These are phyloP conservation scores for Paraleonurus japonicus DNA, from an alignment of 257 asterid species.

Conservation along the genomic window DNA sequence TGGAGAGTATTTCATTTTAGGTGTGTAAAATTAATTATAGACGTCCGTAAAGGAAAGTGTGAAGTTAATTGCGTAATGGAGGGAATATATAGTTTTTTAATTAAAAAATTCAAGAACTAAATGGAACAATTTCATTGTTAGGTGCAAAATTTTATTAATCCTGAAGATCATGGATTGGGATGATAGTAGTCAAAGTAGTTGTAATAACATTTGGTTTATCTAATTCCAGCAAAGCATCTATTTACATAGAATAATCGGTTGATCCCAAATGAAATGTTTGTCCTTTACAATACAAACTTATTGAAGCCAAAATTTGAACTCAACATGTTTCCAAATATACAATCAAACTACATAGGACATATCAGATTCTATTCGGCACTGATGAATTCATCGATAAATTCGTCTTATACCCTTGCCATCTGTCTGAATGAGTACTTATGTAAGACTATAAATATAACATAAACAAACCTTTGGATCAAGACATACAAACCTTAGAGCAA, in stretches of 20 bases:
- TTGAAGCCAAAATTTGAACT: not conserved
- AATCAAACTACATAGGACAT: constrained; percentile 6
- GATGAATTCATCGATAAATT: constrained; percentile 3
- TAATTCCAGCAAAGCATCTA: not conserved
- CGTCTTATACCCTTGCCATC: not conserved
- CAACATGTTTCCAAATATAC: not conserved
- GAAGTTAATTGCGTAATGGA: too few relatives aligned
- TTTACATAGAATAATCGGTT: not conserved
- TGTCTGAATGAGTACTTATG: not conserved
- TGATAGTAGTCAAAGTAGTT: not conserved
- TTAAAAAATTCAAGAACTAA: not conserved
- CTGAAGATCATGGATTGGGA: not conserved
- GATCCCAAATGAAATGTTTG: not conserved
- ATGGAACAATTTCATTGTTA: not conserved
- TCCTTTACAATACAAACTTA: not conserved
- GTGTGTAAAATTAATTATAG: too few relatives aligned
- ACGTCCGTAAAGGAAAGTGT: too few relatives aligned
- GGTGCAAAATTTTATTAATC: not conserved
- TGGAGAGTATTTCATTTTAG: too few relatives aligned
- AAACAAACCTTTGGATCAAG: not conserved
- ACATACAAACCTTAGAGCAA: not conserved
- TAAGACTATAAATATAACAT: constrained; percentile 14
- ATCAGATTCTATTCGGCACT: constrained; percentile 9
- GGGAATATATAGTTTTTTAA: too few relatives aligned
- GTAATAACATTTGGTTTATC: constrained; percentile 2